Evolutionary conservation across 2,329 filamentous ascomycete genomes (phyloP).

Genomic region (Thielaviopsis punctulata): DNA sequence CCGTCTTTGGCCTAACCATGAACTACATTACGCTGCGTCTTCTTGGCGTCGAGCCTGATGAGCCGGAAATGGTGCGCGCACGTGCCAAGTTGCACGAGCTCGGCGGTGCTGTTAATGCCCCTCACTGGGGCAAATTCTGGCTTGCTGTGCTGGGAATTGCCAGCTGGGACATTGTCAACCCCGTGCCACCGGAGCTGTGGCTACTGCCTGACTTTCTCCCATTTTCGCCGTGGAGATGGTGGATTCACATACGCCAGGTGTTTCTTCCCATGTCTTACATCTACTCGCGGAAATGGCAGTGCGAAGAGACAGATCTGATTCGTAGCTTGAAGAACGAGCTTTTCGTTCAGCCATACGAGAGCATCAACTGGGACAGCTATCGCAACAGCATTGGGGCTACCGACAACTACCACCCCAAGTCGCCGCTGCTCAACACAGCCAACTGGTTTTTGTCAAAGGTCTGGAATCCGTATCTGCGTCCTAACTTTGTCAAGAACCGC

Average conservation of each 20-base stretch:
- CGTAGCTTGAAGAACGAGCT: slow-evolving; percentile 62
- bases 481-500: slow-evolving; percentile 43
- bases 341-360: slow-evolving; percentile 59
- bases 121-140: slow-evolving; percentile 98
- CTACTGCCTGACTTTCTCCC: slow-evolving; percentile 81
- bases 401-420: slow-evolving; percentile 91
- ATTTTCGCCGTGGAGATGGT: slow-evolving; percentile 85
- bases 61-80: slow-evolving; percentile 72
- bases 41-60: slow-evolving; percentile 66
- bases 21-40: slow-evolving; percentile 74
- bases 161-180: slow-evolving; percentile 86
- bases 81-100: slow-evolving; percentile 66
- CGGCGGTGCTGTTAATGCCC: slow-evolving; percentile 66
- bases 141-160: slow-evolving; percentile 67
- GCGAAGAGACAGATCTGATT: slow-evolving; percentile 58
- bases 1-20: slow-evolving; percentile 74
- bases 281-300: slow-evolving; percentile 67
- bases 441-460: slow-evolving; percentile 68
- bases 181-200: slow-evolving; percentile 87
- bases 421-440: slow-evolving; percentile 58
- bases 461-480: slow-evolving; percentile 63
- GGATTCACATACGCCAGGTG: slow-evolving; percentile 97
- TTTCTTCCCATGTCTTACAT: slow-evolving; percentile 83
- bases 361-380: slow-evolving; percentile 60
- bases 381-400: slow-evolving; percentile 63